A percentile compares a stretch with the other conserved stretches of the same genome.
phyloP scores from a whole-genome alignment of 164 flowering plant genomes.

The Cinnamomum chago region DNA sequence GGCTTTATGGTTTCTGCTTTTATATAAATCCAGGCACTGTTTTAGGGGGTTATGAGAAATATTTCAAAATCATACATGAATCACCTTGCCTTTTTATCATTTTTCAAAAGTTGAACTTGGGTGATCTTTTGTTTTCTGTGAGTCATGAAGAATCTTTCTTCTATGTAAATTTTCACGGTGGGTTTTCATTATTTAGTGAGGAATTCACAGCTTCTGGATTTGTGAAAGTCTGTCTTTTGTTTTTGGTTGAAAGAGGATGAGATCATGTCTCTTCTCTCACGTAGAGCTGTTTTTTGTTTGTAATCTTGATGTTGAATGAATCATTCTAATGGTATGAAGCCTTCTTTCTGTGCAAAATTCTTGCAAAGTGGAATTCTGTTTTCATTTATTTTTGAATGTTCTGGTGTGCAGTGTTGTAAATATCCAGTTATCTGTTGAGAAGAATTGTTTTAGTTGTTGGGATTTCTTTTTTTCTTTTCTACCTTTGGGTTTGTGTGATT shows the following conservation, averaged over 20 bases:
- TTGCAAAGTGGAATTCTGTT: background rate
- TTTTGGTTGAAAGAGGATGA: background rate
- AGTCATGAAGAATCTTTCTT: background rate
- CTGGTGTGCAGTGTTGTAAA: background rate
- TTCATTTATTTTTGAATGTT: background rate
- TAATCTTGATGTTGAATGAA: background rate
- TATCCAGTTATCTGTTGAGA: background rate
- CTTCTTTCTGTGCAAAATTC: background rate
- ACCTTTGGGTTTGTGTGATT: background rate
- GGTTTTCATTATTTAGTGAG: background rate
- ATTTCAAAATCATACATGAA: background rate
- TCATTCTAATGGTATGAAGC: background rate
- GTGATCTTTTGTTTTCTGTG: background rate
- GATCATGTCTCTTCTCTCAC: background rate
- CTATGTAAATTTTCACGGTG: background rate
- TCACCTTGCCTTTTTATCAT: background rate
- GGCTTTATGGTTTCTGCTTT: background rate
- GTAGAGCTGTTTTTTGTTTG: background rate
- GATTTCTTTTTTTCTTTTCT: background rate
- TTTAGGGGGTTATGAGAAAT: background rate
- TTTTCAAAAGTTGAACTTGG: background rate
- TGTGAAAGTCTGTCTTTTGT: background rate
- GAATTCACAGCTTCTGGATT: background rate
- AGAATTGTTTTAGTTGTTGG: background rate
- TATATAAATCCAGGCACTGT: background rate